phyloP scores from a whole-genome alignment of 1,139 yeast genomes.

The Saccharomyces hybrid region DNA sequence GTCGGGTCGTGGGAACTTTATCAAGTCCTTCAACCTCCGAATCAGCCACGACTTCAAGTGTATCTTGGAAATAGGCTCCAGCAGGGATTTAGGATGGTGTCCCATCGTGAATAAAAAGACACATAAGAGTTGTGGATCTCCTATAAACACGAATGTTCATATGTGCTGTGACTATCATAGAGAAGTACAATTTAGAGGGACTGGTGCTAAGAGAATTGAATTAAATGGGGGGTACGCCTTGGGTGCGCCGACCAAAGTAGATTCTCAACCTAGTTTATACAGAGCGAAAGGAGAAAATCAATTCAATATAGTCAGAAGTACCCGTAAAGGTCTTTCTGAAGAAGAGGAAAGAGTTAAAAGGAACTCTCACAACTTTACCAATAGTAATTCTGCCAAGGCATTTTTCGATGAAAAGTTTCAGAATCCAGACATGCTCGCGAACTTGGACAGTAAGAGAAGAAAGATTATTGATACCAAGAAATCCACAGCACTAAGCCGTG shows the following conservation, averaged over 20 bases:
- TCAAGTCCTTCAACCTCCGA: slow-evolving; percentile 53
- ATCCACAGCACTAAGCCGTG: slow-evolving; percentile 15
- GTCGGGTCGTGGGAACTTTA: slow-evolving; percentile 17
- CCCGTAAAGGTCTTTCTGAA: slow-evolving; percentile 18
- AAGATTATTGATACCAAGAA: slow-evolving; percentile 24
- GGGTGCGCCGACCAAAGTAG: slow-evolving; percentile 38
- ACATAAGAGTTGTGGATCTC: slow-evolving; percentile 48
- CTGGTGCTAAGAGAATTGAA: slow-evolving; percentile 62
- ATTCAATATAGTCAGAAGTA: slow-evolving; percentile 16
- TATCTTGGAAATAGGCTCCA: slow-evolving; percentile 63
- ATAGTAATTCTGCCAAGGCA: slow-evolving; percentile 38
- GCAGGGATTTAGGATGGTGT: slow-evolving; percentile 68
- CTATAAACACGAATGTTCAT: slow-evolving; percentile 47
- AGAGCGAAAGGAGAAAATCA: slow-evolving; percentile 10
- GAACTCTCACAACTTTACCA: slow-evolving; percentile 32
- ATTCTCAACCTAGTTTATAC: slow-evolving; percentile 35
- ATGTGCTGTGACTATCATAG: slow-evolving; percentile 66
- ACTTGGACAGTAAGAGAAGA: slow-evolving; percentile 27
- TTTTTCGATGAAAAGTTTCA: slow-evolving; percentile 43
- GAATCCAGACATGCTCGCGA: slow-evolving; percentile 41
- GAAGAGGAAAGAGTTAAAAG: slow-evolving; percentile 14
- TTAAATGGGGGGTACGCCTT: slow-evolving; percentile 52
- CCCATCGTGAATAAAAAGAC: slow-evolving; percentile 37
- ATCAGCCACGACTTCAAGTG: slow-evolving; percentile 45
- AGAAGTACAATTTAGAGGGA: slow-evolving; percentile 48